These are phyloP conservation scores for Casaregolazyma lundiana DNA, from an alignment of 1,139 yeast genomes.

Conservation along the genomic window DNA sequence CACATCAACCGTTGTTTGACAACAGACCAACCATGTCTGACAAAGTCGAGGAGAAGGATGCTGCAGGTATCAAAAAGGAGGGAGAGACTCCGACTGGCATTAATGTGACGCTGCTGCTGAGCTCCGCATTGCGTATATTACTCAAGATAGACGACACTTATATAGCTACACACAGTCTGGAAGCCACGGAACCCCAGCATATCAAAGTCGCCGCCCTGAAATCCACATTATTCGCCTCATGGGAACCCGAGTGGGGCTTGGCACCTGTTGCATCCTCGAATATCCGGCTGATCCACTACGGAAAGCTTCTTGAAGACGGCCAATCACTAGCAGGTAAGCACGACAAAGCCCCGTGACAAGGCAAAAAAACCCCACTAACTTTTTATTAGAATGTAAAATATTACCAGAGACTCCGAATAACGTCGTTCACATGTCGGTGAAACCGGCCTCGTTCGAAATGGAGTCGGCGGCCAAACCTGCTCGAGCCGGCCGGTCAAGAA, in stretches of 20 bases:
- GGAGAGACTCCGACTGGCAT: slow-evolving; percentile 10
- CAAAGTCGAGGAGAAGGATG: neutral
- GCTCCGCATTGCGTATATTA: slow-evolving; percentile 25
- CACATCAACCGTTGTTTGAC: slow-evolving; percentile 1
- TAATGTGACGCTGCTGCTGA: slow-evolving; percentile 24
- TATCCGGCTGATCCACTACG: slow-evolving; percentile 30
- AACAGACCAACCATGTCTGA: neutral
- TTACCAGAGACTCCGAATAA: slow-evolving; percentile 19
- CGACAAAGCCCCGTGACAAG: neutral
- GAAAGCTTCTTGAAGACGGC: slow-evolving; percentile 29
- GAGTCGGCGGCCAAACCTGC: slow-evolving; percentile 18
- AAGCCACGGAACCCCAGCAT: slow-evolving; percentile 18
- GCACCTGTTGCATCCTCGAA: slow-evolving; percentile 22
- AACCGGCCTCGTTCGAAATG: slow-evolving; percentile 28
- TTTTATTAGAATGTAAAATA: slow-evolving; percentile 19
- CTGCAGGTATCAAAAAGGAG: neutral
- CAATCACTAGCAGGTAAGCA: slow-evolving; percentile 21
- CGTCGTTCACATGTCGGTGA: slow-evolving; percentile 29
- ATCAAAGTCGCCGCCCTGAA: slow-evolving; percentile 23
- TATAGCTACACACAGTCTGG: slow-evolving; percentile 19
- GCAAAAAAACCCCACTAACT: slow-evolving; percentile 1
- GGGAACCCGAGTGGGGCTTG: slow-evolving; percentile 27
- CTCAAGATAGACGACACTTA: slow-evolving; percentile 22
- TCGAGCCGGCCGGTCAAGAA: slow-evolving; percentile 3
- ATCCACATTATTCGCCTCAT: slow-evolving; percentile 20